A percentile compares a stretch with the other conserved stretches of the same genome.
Evolutionary conservation across 2,329 filamentous ascomycete species (phyloP).

Genomic region (Pleurostoma richardsiae): DNA sequence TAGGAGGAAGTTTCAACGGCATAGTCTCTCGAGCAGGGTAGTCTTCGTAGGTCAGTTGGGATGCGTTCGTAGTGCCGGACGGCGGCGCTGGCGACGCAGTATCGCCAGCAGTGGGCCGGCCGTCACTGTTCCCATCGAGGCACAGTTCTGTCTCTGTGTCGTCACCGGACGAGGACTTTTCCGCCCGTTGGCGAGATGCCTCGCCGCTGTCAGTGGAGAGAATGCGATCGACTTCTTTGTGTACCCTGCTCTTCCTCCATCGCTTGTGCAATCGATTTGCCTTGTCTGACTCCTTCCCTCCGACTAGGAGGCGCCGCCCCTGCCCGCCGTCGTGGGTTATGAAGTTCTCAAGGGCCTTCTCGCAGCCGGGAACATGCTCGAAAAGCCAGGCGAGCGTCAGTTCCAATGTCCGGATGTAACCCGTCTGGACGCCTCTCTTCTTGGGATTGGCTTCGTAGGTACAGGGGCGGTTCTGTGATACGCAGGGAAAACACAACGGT

Average conservation of each 20-base stretch:
- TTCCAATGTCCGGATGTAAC: conserved; percentile 72
- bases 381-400: conserved; percentile 63
- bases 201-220: conserved; percentile 39
- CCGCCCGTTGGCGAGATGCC: conserved; percentile 23
- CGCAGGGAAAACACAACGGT: conserved; percentile 63
- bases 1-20: conserved; percentile 35
- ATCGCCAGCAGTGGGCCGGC: too few species aligned
- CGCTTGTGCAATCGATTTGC: conserved; percentile 54
- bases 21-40: too few species aligned
- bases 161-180: conserved; percentile 12
- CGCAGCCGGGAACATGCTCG: conserved; percentile 53
- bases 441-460: conserved; percentile 70
- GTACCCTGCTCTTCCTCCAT: conserved; percentile 60
- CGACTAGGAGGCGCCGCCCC: conserved; percentile 36
- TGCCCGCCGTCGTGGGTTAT: conserved; percentile 38
- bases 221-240: conserved; percentile 57
- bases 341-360: conserved; percentile 50
- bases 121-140: too few species aligned
- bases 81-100: too few species aligned
- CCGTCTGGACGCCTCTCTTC: conserved; percentile 74
- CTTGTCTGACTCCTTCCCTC: conserved; percentile 44
- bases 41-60: too few species aligned
- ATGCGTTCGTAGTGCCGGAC: too few species aligned
- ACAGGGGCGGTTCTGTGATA: conserved; percentile 57
- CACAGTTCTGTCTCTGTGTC: neutral